Evolutionary conservation across 352 stramenopile genomes (phyloP).

Genomic region (Globisporangium okanoganense): DNA sequence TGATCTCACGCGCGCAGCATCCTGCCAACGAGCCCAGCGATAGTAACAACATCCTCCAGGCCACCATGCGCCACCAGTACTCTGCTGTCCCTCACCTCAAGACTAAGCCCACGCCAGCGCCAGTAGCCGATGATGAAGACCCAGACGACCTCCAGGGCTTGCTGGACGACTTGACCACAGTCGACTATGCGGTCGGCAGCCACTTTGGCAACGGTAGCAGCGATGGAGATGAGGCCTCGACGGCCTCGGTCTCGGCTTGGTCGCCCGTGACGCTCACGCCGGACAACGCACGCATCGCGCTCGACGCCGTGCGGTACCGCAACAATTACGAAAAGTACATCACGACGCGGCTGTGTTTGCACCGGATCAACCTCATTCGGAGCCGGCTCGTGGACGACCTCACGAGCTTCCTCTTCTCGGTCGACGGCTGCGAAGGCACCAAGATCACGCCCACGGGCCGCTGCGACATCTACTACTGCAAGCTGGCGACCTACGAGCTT

Average conservation of each 20-base stretch:
- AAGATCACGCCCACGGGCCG: constrained; percentile 26
- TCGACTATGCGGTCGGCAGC: not conserved
- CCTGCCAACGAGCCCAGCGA: not conserved
- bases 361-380: constrained; percentile 36
- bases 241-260: constrained; percentile 17
- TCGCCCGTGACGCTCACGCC: constrained; percentile 16
- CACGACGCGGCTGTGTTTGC: constrained; percentile 31
- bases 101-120: not conserved
- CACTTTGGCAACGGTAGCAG: too few species aligned
- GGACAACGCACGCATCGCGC: constrained; percentile 22
- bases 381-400: constrained; percentile 18
- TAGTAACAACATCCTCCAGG: not conserved
- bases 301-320: constrained; percentile 35
- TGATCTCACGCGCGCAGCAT: not conserved
- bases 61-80: not conserved
- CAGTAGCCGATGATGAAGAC: not conserved
- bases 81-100: not conserved
- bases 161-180: not conserved
- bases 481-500: constrained; percentile 41
- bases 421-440: constrained; percentile 30
- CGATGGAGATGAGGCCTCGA: not conserved
- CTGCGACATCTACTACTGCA: constrained; percentile 43
- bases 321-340: constrained; percentile 34
- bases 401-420: constrained; percentile 28
- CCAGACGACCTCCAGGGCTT: not conserved